phyloP scores from a whole-genome alignment of 2,329 filamentous ascomycete species.

The Madurella fahalii region DNA sequence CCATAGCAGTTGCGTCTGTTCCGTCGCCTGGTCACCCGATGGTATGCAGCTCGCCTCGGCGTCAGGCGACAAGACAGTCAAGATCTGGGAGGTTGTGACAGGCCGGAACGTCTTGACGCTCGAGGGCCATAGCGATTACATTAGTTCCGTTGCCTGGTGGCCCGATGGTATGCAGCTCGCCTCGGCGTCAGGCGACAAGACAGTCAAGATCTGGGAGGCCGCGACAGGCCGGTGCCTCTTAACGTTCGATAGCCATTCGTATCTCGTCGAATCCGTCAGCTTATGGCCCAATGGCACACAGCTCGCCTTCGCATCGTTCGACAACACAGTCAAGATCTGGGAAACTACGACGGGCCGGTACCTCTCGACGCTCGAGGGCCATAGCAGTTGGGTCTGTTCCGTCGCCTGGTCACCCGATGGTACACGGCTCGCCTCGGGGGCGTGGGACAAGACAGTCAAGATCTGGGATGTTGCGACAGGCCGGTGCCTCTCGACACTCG shows the following conservation, averaged over 20 bases:
- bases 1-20: constrained; percentile 17
- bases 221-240: background rate
- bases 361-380: too few relatives aligned
- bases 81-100: constrained; percentile 2
- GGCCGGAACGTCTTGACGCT: too few relatives aligned
- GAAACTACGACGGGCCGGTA: too few relatives aligned
- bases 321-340: too few relatives aligned
- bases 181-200: background rate
- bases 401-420: too few relatives aligned
- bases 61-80: background rate
- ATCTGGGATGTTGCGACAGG: constrained; percentile 1
- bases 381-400: background rate
- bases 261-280: background rate
- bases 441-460: background rate
- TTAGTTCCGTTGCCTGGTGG: too few relatives aligned
- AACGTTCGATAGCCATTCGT: constrained; percentile 1
- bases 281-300: background rate
- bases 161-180: background rate
- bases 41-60: constrained; percentile 4
- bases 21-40: constrained; percentile 17
- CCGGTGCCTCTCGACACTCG: background rate
- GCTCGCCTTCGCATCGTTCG: too few relatives aligned
- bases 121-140: too few relatives aligned
- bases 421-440: background rate
- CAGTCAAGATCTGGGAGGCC: constrained; percentile 1